Conservation (phyloP, 257 asterid species). For the Nicotiana attenuata region DNA sequence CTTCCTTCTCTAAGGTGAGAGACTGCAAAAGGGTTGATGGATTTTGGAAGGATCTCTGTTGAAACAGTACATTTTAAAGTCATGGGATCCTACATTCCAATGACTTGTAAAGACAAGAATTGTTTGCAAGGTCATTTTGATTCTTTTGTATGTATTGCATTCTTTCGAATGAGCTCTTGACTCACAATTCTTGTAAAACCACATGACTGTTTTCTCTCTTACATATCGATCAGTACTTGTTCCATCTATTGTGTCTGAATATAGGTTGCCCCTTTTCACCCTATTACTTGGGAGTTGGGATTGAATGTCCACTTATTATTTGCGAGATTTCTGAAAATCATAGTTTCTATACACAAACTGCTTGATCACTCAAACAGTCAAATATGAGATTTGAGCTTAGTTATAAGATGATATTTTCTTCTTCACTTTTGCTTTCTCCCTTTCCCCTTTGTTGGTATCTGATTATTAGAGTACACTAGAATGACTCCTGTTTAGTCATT, state of each 20-base stretch:
- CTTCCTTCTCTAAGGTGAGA: constrained; percentile 39
- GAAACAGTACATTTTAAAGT: neutral
- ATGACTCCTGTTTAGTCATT: too few relatives aligned
- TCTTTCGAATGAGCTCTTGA: constrained; percentile 26
- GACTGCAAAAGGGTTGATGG: neutral
- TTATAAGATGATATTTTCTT: neutral
- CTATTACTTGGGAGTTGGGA: neutral
- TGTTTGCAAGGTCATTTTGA: constrained; percentile 35
- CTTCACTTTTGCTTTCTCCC: too few relatives aligned
- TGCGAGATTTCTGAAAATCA: neutral
- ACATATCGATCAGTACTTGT: neutral
- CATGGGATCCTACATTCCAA: neutral
- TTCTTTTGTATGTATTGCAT: constrained; percentile 27
- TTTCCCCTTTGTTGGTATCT: too few relatives aligned
- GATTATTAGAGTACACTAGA: too few relatives aligned
- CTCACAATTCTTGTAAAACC: constrained; percentile 31
- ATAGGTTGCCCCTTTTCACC: neutral
- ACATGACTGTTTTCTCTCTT: neutral
- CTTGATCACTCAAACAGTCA: neutral
- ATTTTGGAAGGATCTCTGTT: neutral
- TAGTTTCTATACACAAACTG: neutral
- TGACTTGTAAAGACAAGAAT: constrained; percentile 15
- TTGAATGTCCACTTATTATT: neutral
- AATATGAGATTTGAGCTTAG: neutral
- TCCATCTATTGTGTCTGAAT: neutral